Evolutionary conservation across 495 filamentous ascomycete genomes (phyloP).

Genomic region (Lasiosphaeria ovina): DNA sequence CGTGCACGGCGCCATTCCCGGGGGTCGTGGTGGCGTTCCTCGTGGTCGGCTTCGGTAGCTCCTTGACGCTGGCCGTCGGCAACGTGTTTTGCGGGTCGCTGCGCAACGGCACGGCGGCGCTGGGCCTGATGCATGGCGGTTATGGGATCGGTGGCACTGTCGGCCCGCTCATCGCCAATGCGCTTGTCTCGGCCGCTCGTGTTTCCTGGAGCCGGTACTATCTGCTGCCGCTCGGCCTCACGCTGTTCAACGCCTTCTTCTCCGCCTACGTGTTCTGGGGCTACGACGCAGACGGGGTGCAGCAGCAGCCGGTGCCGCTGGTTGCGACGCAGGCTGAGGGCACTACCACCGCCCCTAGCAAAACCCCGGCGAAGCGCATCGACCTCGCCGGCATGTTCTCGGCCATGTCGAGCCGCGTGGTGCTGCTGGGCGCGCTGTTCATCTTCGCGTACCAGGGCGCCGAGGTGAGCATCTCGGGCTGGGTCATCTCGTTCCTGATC

Average conservation of each 20-base stretch:
- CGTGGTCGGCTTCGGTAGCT: conserved; percentile 64
- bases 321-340: neutral
- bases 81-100: conserved; percentile 76
- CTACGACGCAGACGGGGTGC: conserved; percentile 44
- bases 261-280: conserved; percentile 59
- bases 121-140: conserved; percentile 63
- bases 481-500: conserved; percentile 80
- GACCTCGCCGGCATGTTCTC: conserved; percentile 33
- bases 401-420: conserved; percentile 56
- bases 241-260: conserved; percentile 47
- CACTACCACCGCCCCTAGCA: neutral
- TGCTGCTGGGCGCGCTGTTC: conserved; percentile 69
- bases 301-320: neutral
- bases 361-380: neutral
- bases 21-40: conserved; percentile 64
- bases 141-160: conserved; percentile 74
- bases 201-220: conserved; percentile 61
- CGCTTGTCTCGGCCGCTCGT: conserved; percentile 49
- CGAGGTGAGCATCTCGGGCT: conserved; percentile 75
- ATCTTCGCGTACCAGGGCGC: conserved; percentile 82
- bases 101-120: conserved; percentile 57
- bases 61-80: conserved; percentile 64
- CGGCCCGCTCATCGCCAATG: conserved; percentile 68
- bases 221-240: conserved; percentile 51
- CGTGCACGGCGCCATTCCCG: conserved; percentile 66